These are phyloP conservation scores for Trichoderma sp. DNA, from an alignment of 2,329 filamentous ascomycete species.

Conservation along the genomic window DNA sequence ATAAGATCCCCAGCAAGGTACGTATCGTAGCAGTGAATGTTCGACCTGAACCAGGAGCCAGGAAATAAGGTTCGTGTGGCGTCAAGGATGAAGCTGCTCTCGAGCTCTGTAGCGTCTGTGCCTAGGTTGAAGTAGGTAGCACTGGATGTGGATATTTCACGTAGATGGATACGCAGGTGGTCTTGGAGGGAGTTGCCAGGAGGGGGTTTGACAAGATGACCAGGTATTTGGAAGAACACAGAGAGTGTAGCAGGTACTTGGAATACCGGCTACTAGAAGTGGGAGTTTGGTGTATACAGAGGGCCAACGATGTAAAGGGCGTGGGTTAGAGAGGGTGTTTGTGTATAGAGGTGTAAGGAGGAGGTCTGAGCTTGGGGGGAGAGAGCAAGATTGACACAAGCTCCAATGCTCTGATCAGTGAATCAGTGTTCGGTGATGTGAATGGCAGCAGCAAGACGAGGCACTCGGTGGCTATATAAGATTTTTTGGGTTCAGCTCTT, in stretches of 20 bases:
- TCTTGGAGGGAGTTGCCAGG: background rate
- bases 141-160: background rate
- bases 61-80: constrained; percentile 14
- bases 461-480: background rate
- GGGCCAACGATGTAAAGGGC: background rate
- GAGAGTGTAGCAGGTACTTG: background rate
- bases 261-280: background rate
- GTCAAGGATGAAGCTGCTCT: constrained; percentile 9
- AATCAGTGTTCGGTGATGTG: background rate
- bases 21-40: background rate
- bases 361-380: background rate
- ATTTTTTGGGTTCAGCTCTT: background rate
- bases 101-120: constrained; percentile 5
- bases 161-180: background rate
- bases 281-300: background rate
- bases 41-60: background rate
- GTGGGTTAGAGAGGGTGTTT: background rate
- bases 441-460: background rate
- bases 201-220: background rate
- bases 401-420: background rate
- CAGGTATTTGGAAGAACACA: background rate
- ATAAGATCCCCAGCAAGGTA: background rate
- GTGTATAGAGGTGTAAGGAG: background rate
- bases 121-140: background rate
- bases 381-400: background rate